Base-by-base conservation (phyloP, 2,329 filamentous ascomycete genomes). In the Phyllosticta capitalensis region DNA sequence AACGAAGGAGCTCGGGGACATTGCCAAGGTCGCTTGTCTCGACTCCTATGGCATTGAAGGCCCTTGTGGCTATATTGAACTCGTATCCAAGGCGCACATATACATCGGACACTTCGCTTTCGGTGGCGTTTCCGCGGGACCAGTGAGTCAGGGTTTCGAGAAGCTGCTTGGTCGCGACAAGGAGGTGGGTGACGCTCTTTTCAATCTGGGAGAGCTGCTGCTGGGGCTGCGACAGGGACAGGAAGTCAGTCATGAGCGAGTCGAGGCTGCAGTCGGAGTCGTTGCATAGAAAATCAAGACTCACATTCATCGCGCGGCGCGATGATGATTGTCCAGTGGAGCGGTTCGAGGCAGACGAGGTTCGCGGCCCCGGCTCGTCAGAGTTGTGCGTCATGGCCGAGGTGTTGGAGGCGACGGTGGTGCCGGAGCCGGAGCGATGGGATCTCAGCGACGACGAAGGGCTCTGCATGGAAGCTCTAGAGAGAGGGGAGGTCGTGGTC, bases 41-140 rank as follows among this genome's bases (percentile, higher is more conserved):
- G 63, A 99, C 94, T 63, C 95, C 94, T 69, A 99, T 99, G 61
- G 92, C 90, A 68, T 90, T 90, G 75, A 99, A 99, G 63, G 94
- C 92, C 59, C 94, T 88, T 74, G 92, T 97, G 26, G 94, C 94
- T 78, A 99, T 94, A 75, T 99, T 99, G 81, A 99, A 99, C 75
- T 99, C 94, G 75, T 99, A 99, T 53, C 94, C 94, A 63, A 99
- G 79, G 62, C 94, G 88, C 62, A 99, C 94, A 71, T 99, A 99
- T 67, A 99, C 94, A 72, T 99, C 94, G 12, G 94, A 97, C 61
- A 99, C 94, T 72, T 97, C 90, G 63, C 87, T 89, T 75, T 99
- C 94, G 64, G 90, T 92, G 58, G 94, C 92, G 67, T 89, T 86
- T 63, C 89, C 88, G 60, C 92, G 89, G 61, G 94, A 99, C 94